Percentiles rank a stretch among this genome's conserved stretches.
Conservation (phyloP, 345 rosid species). For the Citropsis articulata region DNA sequence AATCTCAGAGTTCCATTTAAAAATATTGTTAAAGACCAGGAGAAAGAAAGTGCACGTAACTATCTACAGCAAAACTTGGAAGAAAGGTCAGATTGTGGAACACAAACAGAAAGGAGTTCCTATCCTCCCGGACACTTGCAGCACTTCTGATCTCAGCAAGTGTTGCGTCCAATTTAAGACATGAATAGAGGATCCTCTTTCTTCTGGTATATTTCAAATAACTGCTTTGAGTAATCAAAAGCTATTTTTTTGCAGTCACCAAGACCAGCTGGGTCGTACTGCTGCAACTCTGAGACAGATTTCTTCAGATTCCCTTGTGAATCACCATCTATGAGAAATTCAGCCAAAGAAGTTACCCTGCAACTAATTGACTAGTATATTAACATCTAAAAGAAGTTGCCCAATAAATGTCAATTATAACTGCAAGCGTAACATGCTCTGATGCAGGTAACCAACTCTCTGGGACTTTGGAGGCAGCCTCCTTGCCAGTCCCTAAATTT, state of each 20-base stretch:
- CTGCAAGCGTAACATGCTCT: neutral
- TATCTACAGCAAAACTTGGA: neutral
- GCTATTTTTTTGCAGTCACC: conserved; percentile 26
- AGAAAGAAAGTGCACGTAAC: neutral
- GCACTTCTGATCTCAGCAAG: neutral
- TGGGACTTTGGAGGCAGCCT: neutral
- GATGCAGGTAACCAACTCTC: neutral
- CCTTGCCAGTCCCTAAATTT: neutral
- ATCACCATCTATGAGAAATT: conserved; percentile 33
- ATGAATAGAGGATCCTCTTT: conserved; percentile 25
- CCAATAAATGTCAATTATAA: neutral
- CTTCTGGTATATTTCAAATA: conserved; percentile 30
- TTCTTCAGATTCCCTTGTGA: conserved; percentile 26
- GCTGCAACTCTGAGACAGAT: conserved; percentile 22
- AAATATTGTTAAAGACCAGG: neutral
- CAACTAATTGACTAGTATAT: neutral
- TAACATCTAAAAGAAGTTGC: neutral
- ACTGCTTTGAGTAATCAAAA: conserved; percentile 12
- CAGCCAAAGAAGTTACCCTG: conserved; percentile 25
- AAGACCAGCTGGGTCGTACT: conserved; percentile 15
- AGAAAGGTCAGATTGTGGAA: neutral
- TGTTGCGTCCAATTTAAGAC: neutral
- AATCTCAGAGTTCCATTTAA: neutral
- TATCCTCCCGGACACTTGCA: neutral
- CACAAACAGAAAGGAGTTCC: neutral